Conservation (phyloP, 495 filamentous ascomycete genomes). For the Cairneyella variabilis region DNA sequence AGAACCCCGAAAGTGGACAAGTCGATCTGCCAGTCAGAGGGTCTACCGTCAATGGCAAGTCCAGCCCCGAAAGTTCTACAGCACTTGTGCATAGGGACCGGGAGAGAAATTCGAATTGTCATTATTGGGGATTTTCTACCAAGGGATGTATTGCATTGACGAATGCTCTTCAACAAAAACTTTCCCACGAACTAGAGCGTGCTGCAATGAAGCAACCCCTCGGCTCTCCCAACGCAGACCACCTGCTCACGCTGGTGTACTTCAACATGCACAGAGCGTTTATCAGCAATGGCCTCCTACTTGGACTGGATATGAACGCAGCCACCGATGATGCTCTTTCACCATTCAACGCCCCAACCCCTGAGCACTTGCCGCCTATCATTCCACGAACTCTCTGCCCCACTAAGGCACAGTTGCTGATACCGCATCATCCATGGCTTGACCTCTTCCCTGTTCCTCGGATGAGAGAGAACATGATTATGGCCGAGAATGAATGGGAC, state of each 20-base stretch:
- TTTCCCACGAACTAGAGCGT: no score
- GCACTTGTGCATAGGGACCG: no score
- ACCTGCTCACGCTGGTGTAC: conserved; percentile 28
- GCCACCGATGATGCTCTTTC: conserved; percentile 29
- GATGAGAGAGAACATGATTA: conserved; percentile 40
- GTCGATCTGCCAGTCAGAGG: no score
- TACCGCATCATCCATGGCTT: conserved; percentile 43
- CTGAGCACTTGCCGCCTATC: background rate
- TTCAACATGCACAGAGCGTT: conserved; percentile 30
- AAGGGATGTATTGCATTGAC: background rate
- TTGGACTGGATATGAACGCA: conserved; percentile 20
- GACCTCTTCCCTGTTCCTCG: conserved; percentile 46
- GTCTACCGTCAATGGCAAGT: no score
- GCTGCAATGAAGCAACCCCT: no score
- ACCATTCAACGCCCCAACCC: conserved; percentile 19
- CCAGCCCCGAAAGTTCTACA: no score
- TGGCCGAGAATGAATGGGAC: conserved; percentile 4
- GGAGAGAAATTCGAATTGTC: no score
- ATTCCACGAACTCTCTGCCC: conserved; percentile 2
- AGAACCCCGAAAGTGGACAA: no score
- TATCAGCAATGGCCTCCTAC: conserved; percentile 20
- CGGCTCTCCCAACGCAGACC: conserved; percentile 26
- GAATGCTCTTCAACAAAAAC: background rate
- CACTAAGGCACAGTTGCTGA: conserved; percentile 29
- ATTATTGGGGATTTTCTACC: background rate